A percentile compares a stretch with the other conserved stretches of the same genome.
Evolutionary conservation across 805 yeast species (phyloP).

Genomic region (Hyphopichia homilentoma): DNA sequence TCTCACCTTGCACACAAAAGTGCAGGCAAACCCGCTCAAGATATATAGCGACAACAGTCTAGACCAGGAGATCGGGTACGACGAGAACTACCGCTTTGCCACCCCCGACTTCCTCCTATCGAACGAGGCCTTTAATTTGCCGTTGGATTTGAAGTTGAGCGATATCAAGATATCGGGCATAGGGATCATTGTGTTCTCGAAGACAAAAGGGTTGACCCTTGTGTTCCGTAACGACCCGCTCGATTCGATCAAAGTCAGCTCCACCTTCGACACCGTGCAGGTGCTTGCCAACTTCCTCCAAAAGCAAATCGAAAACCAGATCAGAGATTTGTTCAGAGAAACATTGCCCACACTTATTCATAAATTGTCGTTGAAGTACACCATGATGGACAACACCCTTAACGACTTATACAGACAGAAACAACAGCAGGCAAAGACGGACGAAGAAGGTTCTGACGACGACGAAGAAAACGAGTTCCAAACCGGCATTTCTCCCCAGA

Average conservation of each 20-base stretch:
- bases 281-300: conserved; percentile 82
- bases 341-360: conserved; percentile 79
- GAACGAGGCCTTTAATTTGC: conserved; percentile 67
- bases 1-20: conserved; percentile 70
- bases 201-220: conserved; percentile 77
- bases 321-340: conserved; percentile 77
- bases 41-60: conserved; percentile 51
- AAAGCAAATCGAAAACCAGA: conserved; percentile 75
- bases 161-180: conserved; percentile 74
- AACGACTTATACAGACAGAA: conserved; percentile 33
- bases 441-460: conserved; percentile 29
- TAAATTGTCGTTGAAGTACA: conserved; percentile 62
- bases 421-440: conserved; percentile 15
- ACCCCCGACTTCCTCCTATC: conserved; percentile 66
- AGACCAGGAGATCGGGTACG: conserved; percentile 26
- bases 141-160: conserved; percentile 70
- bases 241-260: conserved; percentile 74
- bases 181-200: conserved; percentile 78
- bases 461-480: not conserved
- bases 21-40: conserved; percentile 80
- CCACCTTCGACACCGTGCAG: conserved; percentile 82
- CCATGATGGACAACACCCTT: conserved; percentile 13
- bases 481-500: conserved; percentile 45
- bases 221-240: conserved; percentile 89
- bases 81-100: conserved; percentile 41